phyloP scores from a whole-genome alignment of 116 monocot genomes.

The Phalaenopsis hybrid region DNA sequence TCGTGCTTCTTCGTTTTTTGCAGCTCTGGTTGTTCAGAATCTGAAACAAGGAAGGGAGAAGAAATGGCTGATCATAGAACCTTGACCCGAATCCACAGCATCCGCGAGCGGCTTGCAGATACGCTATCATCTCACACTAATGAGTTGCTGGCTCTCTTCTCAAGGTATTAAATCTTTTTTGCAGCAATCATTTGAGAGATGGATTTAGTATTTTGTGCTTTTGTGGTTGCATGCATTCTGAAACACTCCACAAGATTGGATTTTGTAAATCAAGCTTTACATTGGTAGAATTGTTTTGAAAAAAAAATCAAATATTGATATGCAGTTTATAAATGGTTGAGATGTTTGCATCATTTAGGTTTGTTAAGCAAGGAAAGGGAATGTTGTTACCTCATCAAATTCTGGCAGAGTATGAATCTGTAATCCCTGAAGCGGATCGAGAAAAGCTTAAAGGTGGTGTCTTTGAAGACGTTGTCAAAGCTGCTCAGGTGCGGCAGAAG shows the following conservation, averaged over 20 bases:
- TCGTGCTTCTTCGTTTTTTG: too few relatives aligned
- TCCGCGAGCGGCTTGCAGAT: slow-evolving; percentile 67
- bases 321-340: too few relatives aligned
- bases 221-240: too few relatives aligned
- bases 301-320: too few relatives aligned
- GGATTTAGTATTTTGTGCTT: too few relatives aligned
- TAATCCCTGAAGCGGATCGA: slow-evolving; percentile 18
- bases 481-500: slow-evolving; percentile 29
- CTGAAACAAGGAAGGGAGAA: slow-evolving; percentile 21
- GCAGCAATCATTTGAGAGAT: too few relatives aligned
- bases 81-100: slow-evolving; percentile 63
- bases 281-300: too few relatives aligned
- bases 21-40: neutral
- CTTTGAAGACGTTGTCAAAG: slow-evolving; percentile 42
- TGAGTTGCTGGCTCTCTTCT: slow-evolving; percentile 74
- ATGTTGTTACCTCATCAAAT: slow-evolving; percentile 43
- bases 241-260: too few relatives aligned
- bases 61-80: slow-evolving; percentile 32
- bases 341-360: slow-evolving; percentile 12
- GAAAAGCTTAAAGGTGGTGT: slow-evolving; percentile 30
- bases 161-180: slow-evolving; percentile 44
- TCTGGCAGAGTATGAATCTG: slow-evolving; percentile 35
- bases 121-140: slow-evolving; percentile 71
- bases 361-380: slow-evolving; percentile 44
- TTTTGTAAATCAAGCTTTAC: too few relatives aligned